phyloP scores from a whole-genome alignment of 2,329 filamentous ascomycete genomes.

The Calonectria hawksworthii region DNA sequence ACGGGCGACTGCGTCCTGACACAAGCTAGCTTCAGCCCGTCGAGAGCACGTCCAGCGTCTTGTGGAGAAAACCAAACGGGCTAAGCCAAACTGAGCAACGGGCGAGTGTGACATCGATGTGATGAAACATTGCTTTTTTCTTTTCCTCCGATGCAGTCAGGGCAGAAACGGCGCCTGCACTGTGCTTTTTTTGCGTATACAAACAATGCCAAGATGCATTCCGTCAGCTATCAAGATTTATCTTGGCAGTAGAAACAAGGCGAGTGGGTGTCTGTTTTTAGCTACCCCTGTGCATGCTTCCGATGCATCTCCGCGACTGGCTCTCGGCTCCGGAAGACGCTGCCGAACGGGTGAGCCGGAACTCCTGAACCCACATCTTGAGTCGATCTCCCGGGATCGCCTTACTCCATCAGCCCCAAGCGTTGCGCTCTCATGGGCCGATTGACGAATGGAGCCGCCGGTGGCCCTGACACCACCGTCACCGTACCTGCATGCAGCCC shows the following conservation, averaged over 20 bases:
- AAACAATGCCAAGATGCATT: neutral
- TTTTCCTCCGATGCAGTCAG: neutral
- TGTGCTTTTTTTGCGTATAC: neutral
- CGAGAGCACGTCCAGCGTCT: neutral
- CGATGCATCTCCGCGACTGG: neutral
- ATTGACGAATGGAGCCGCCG: neutral
- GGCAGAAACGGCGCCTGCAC: neutral
- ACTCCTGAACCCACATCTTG: neutral
- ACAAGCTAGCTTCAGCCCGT: conserved; percentile 4
- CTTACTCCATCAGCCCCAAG: neutral
- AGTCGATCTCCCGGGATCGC: neutral
- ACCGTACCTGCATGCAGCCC: neutral
- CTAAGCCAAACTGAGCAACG: neutral
- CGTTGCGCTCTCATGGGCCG: neutral
- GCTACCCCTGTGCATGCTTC: neutral
- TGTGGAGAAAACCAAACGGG: neutral
- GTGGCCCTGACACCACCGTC: neutral
- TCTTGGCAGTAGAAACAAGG: neutral
- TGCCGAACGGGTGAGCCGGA: conserved; percentile 1
- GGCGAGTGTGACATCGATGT: neutral
- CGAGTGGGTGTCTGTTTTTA: neutral
- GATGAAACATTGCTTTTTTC: conserved; percentile 1
- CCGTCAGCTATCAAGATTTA: neutral
- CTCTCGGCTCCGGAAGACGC: neutral
- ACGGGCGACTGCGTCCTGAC: neutral